These are phyloP conservation scores for Hypomontagnella monticulosa DNA, from an alignment of 495 filamentous ascomycete genomes.

Conservation along the genomic window DNA sequence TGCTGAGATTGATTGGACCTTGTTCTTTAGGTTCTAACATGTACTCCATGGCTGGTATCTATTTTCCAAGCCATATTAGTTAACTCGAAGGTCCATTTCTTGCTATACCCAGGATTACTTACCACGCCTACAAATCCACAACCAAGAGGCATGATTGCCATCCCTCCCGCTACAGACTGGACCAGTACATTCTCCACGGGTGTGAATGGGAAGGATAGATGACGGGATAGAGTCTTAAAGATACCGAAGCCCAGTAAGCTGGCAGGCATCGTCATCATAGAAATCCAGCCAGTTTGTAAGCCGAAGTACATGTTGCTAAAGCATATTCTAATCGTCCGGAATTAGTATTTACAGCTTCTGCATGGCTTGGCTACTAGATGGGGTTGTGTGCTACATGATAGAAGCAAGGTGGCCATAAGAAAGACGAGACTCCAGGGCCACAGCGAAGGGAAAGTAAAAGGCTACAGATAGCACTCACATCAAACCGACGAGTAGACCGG, in stretches of 20 bases:
- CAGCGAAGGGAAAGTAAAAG: background rate
- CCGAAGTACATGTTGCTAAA: slow-evolving; percentile 76
- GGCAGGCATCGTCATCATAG: slow-evolving; percentile 79
- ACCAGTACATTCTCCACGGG: slow-evolving; percentile 98
- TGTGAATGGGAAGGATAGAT: slow-evolving; percentile 80
- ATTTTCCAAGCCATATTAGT: background rate
- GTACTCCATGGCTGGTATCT: slow-evolving; percentile 89
- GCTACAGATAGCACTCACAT: slow-evolving; percentile 24
- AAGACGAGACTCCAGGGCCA: background rate
- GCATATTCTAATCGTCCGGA: slow-evolving; percentile 20
- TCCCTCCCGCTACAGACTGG: slow-evolving; percentile 92
- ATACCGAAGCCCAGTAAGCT: slow-evolving; percentile 96
- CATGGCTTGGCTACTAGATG: background rate
- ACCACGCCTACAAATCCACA: slow-evolving; percentile 91
- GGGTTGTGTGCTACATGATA: background rate
- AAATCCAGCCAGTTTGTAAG: slow-evolving; percentile 86
- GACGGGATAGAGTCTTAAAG: slow-evolving; percentile 80
- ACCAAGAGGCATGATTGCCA: slow-evolving; percentile 96
- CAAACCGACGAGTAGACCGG: slow-evolving; percentile 80
- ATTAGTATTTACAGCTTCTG: slow-evolving; percentile 12
- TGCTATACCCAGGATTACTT: slow-evolving; percentile 23
- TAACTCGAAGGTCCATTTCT: slow-evolving; percentile 38
- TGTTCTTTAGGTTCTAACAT: slow-evolving; percentile 78
- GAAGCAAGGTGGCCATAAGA: background rate
- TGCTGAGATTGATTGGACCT: slow-evolving; percentile 75